Base-by-base conservation (phyloP, 2,329 filamentous ascomycete genomes). In the Calonectria leucothoes region DNA sequence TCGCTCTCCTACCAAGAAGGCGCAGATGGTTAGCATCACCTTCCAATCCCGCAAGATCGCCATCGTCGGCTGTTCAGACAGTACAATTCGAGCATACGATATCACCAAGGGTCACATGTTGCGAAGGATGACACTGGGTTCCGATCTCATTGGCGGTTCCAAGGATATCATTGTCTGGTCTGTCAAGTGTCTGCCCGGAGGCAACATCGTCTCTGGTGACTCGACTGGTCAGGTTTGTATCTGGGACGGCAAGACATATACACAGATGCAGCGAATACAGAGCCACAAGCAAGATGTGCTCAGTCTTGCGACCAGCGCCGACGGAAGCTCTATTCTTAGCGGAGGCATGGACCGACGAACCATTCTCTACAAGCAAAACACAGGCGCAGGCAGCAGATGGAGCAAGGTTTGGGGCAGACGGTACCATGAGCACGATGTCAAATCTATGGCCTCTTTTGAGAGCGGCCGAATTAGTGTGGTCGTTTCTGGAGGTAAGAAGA, bases 61-160 rank as follows among this genome's bases (percentile, higher is more conserved):
- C 72, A 91, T 98, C 51, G 95, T 96, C 42, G 97, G 97, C 27
- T 98, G 97, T 83, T 96, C 95, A n/a, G 96, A 99, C 86, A 96
- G 95, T 84, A 95, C 92, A n/a, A 97, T 99, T 77, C 93, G 96
- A 75, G 91, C 97, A 67, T 98, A 96, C 85, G 95, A 98, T 82
- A 93, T 95, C 77, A 90, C 94, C 65, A 96, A 91, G 81, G 94
- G 95, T 17, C 90, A 92, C 66, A 89, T 94, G 73, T 82, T 98
- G 72, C 91, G 95, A 57, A 94, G 92, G 76, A 97, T 99, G 89
- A 96, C 95, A 0, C 86, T 98, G 39, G 97, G 96, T 5, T 92
- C 93, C 69, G 95, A 96, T 42, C 89, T 95, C 14, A 87, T 88
- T 10, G 94, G 94, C 55, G 94, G 94, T 8, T 91, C 94, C 23